Conservation (phyloP, 495 filamentous ascomycete species). For the Trichoderma reesei region DNA sequence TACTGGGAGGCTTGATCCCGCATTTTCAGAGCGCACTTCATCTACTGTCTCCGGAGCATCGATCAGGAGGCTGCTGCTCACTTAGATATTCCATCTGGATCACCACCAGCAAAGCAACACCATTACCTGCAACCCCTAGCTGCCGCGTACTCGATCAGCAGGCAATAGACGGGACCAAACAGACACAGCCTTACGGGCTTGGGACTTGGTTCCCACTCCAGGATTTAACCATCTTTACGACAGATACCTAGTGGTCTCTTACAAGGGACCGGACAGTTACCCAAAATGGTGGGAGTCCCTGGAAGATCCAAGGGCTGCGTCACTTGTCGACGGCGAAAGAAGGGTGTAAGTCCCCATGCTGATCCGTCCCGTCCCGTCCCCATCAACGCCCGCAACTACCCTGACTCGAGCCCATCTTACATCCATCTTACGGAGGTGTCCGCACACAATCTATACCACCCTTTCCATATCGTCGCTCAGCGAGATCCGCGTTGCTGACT, state of each 20-base stretch:
- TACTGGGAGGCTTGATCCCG: background rate
- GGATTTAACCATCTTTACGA: too few relatives aligned
- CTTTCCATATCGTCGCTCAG: background rate
- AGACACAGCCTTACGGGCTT: too few relatives aligned
- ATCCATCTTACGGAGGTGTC: background rate
- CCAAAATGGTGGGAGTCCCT: conserved; percentile 6
- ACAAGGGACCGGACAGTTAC: background rate
- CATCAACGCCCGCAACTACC: background rate
- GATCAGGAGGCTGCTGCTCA: background rate
- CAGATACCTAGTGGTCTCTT: background rate
- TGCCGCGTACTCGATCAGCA: background rate
- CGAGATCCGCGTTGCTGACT: background rate
- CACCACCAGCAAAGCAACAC: too few relatives aligned
- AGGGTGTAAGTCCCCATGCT: background rate
- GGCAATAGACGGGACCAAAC: too few relatives aligned
- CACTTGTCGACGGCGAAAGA: conserved; percentile 7
- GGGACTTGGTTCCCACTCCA: too few relatives aligned
- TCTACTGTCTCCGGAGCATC: background rate
- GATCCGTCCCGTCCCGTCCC: background rate
- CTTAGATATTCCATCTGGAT: too few relatives aligned
- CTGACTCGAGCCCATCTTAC: background rate
- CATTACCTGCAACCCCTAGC: too few relatives aligned
- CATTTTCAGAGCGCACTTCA: background rate
- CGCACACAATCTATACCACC: background rate
- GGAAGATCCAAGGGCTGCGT: conserved; percentile 7